Conservation (phyloP, 2,329 filamentous ascomycete species). For the Aspergillus pseudoviridinutans region DNA sequence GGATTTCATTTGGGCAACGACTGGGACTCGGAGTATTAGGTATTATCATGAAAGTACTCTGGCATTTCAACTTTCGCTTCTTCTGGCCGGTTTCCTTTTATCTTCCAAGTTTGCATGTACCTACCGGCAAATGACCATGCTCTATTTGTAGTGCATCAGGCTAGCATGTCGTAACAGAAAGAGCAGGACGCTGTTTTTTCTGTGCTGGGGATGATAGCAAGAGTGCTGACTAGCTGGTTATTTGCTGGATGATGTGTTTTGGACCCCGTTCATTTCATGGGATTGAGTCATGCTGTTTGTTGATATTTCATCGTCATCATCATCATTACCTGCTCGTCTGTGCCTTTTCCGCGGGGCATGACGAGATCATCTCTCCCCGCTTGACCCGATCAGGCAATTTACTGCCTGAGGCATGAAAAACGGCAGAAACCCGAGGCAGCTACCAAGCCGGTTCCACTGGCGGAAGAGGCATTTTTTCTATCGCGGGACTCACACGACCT, state of each 20-base stretch:
- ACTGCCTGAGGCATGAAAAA: conserved; percentile 23
- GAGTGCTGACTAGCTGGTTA: conserved; percentile 7
- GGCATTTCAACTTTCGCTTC: conserved; percentile 3
- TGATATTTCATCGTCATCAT: not conserved
- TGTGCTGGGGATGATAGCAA: conserved; percentile 11
- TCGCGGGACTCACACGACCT: conserved; percentile 34
- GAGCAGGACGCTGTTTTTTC: conserved; percentile 8
- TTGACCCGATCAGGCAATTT: conserved; percentile 21
- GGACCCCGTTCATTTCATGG: conserved; percentile 5
- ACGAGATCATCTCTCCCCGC: conserved; percentile 8
- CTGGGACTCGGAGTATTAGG: conserved; percentile 6
- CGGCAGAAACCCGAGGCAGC: conserved; percentile 22
- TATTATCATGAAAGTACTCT: not conserved
- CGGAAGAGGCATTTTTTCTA: conserved; percentile 31
- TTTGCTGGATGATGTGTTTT: conserved; percentile 1
- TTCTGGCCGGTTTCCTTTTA: conserved; percentile 2
- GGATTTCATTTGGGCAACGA: conserved; percentile 1
- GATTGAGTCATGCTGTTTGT: not conserved
- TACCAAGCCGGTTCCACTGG: conserved; percentile 30
- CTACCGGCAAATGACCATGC: conserved; percentile 27
- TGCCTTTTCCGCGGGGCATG: conserved; percentile 24
- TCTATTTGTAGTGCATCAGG: conserved; percentile 21
- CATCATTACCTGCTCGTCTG: not conserved
- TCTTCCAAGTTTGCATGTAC: conserved; percentile 20
- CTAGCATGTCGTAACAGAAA: conserved; percentile 17